Evolutionary conservation across 2,329 filamentous ascomycete genomes (phyloP).

Genomic region (Venturia effusa): DNA sequence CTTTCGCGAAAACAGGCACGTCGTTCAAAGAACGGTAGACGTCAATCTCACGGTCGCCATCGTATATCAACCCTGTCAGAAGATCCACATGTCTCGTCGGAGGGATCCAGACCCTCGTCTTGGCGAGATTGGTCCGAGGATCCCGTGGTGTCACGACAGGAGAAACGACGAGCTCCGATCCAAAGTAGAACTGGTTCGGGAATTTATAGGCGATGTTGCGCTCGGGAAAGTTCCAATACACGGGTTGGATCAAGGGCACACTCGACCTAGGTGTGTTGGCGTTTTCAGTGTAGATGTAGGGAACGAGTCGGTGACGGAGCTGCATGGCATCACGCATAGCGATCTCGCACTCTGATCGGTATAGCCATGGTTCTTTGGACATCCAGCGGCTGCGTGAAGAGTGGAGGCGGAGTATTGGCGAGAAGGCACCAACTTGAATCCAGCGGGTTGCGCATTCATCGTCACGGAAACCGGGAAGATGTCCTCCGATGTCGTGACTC

Average conservation of each 20-base stretch:
- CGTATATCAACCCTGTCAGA: conserved; percentile 47
- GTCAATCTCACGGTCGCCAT: conserved; percentile 42
- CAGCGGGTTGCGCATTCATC: conserved; percentile 50
- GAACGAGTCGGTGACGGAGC: conserved; percentile 47
- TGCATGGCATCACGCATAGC: conserved; percentile 39
- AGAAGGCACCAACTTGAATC: conserved; percentile 52
- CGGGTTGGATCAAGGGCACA: conserved; percentile 46
- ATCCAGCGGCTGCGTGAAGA: conserved; percentile 48
- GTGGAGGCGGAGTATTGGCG: conserved; percentile 50
- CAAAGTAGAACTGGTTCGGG: conserved; percentile 50
- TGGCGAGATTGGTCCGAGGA: conserved; percentile 34
- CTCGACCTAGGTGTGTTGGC: conserved; percentile 29
- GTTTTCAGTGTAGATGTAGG: conserved; percentile 51
- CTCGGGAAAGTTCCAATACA: conserved; percentile 51
- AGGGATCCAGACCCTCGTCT: conserved; percentile 47
- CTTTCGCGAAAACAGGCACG: conserved; percentile 43
- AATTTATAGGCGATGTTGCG: conserved; percentile 43
- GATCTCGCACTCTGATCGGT: conserved; percentile 33
- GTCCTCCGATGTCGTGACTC: conserved; percentile 59
- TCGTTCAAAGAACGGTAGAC: conserved; percentile 40
- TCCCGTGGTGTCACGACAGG: conserved; percentile 45
- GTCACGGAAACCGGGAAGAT: conserved; percentile 44
- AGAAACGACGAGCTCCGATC: conserved; percentile 43
- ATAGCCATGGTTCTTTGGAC: conserved; percentile 52
- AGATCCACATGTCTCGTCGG: conserved; percentile 44